phyloP scores from a whole-genome alignment of 257 asterid genomes.

The Solanum raphanifolium region DNA sequence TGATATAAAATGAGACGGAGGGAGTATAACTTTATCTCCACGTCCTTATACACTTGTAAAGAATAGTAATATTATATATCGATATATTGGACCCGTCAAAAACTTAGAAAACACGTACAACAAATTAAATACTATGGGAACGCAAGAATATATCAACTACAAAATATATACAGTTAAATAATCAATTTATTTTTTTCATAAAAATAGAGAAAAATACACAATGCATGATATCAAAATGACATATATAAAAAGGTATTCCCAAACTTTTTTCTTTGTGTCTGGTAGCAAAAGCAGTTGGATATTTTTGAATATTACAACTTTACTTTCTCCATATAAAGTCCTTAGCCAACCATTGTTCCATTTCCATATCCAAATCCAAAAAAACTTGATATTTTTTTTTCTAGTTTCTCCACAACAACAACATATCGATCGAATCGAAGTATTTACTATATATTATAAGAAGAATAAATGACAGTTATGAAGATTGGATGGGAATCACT shows the following conservation, averaged over 20 bases:
- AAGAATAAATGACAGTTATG: slow-evolving; percentile 33
- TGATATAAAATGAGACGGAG: too few relatives aligned
- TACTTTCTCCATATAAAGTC: slow-evolving; percentile 9
- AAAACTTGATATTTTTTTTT: not conserved
- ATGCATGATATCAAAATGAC: not conserved
- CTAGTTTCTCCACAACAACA: not conserved
- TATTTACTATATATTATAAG: too few relatives aligned
- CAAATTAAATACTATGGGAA: not conserved
- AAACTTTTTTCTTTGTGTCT: slow-evolving; percentile 20
- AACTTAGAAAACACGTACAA: not conserved
- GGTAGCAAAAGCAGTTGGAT: slow-evolving; percentile 25
- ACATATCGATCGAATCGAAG: too few relatives aligned
- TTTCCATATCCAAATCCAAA: not conserved
- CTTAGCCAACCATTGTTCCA: not conserved
- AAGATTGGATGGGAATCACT: slow-evolving; percentile 45
- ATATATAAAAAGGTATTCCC: slow-evolving; percentile 26
- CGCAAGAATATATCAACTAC: not conserved
- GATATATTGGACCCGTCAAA: not conserved
- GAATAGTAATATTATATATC: not conserved
- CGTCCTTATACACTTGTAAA: not conserved
- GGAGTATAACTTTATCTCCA: not conserved
- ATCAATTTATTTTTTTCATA: too few relatives aligned
- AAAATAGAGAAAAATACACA: not conserved
- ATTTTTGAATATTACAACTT: slow-evolving; percentile 17
- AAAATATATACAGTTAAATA: not conserved